phyloP scores from a whole-genome alignment of 2,329 filamentous ascomycete species.

The Sporothrix curviconia region DNA sequence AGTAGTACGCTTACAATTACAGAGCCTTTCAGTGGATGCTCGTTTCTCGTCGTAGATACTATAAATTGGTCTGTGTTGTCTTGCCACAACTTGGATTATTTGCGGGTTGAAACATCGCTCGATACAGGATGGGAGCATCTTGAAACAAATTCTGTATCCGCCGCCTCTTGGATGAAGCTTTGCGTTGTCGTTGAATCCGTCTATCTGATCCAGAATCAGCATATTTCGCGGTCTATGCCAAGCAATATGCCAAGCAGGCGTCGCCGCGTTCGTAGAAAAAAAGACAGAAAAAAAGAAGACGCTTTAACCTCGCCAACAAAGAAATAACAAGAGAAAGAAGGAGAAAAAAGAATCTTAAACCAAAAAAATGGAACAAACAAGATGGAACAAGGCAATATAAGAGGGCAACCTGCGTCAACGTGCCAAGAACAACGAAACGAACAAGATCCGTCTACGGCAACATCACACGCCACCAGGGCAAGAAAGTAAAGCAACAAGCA shows the following conservation, averaged over 20 bases:
- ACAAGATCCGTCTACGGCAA: no score
- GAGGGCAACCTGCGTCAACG: no score
- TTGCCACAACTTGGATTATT: neutral
- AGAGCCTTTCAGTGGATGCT: neutral
- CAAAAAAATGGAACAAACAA: no score
- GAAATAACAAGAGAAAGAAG: neutral
- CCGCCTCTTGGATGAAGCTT: neutral
- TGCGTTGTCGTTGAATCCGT: neutral
- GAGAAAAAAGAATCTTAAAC: no score
- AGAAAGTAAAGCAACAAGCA: no score
- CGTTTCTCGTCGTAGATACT: no score
- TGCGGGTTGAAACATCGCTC: neutral
- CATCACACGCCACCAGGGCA: no score
- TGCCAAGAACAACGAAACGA: no score
- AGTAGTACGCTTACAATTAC: neutral
- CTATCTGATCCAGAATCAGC: neutral
- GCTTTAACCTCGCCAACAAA: neutral
- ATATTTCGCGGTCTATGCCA: no score
- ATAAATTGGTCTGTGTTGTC: no score
- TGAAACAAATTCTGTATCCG: slow-evolving; percentile 5
- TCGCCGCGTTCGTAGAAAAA: neutral
- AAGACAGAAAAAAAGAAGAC: slow-evolving; percentile 4
- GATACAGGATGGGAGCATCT: neutral
- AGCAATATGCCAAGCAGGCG: slow-evolving; percentile 5
- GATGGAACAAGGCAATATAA: no score